Base-by-base conservation (phyloP, 2,329 filamentous ascomycete genomes). In the Epichloe gansuensis region DNA sequence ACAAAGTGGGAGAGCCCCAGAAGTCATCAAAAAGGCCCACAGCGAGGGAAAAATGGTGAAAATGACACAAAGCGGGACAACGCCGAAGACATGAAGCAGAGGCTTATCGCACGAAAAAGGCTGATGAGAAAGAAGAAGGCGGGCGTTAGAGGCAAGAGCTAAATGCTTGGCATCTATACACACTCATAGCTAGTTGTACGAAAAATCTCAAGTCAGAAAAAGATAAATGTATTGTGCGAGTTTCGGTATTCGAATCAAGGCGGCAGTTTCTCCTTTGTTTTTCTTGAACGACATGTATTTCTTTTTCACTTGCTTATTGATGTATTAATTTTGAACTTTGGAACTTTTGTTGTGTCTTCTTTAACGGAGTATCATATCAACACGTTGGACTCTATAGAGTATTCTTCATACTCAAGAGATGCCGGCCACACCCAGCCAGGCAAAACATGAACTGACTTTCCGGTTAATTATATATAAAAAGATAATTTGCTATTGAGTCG, bases 31-130 rank as follows among this genome's bases (percentile, higher is more conserved):
- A 48, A 53, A 34, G 52, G 48, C 12, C 60, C 41, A 68, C 67
- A n/a, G 25, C 56, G 68, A 66, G 53, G 67, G 47, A 21, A 50
- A 17, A 47, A 54, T 37, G 45, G 37, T 25, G 51, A 44, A 31
- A 56, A 60, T 43, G 57, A 61, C 46, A 61, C 69, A n/a, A 61
- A 57, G 6, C 66, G 68, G 23, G 63, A 62, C 12, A 69, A 70
- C 52, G 65, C 61, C 34, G 65, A 63, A 31, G 69, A 64, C 2
- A 67, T 79, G 62, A 70, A 78, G 62, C 87, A 89, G 62, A 84
- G 83, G 63, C 87, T 96, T 63, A 94, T 95, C 67, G 84, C 82
- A 48, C 84, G 88, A 68, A 96, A 95, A 74, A 78, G 89, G 57
- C 80, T 86, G 72, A 79, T 85, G 74, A 81, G 89, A 54, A 85